Base-by-base conservation (phyloP, 768 basidiomycete species). In the Collybiopsis confluens region DNA sequence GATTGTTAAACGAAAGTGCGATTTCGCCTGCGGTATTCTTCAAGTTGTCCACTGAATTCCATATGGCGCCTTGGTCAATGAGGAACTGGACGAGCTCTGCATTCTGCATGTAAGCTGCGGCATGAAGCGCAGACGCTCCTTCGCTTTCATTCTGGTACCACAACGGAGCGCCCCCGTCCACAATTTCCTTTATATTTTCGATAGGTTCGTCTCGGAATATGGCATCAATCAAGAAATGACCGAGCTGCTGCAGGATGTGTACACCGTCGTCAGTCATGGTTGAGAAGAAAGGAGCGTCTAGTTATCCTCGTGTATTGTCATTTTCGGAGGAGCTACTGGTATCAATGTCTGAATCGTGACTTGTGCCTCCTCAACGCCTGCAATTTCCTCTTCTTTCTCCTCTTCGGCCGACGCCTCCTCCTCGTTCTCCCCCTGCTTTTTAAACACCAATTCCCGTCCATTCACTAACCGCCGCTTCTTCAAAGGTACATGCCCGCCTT, bases 1-100 rank as follows among this genome's bases (percentile, higher is more conserved):
- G 70, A 60, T 94, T 80, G 60, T 96, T 95, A 67, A 89, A 78
- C 7, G 93, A 96, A 27, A 93, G 73, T 10, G 93, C 88, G 47
- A 98, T 82, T 60, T 98, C 96, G 8, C 86, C 94, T 1, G 97
- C 91, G 7, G 92, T 96, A 61, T 87, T 82, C 38, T 83, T 81
- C 54, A 85, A 68, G 55, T 85, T 78, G 64, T 97, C 92, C 58
- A 89, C 92, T 89, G 90, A 79, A 68, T 95, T 97, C 97, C 97
- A 99, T 0, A 92, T 65, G 1, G 92, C 94, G 11, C 96, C 94
- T 52, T 81, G 77, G n/a, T 83, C 75, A 24, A 99, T 75, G 30
- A 98, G 73, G 5, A 78, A 63, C 50, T 78, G 77, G 10, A 88
- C 76, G 15, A 96, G 71, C n/a, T 76, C 73, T 2, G 76, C 64